Percentiles rank a stretch among this genome's conserved stretches.
phyloP scores from a whole-genome alignment of 148 eudicot species.

The Rhododendron williamsianum region DNA sequence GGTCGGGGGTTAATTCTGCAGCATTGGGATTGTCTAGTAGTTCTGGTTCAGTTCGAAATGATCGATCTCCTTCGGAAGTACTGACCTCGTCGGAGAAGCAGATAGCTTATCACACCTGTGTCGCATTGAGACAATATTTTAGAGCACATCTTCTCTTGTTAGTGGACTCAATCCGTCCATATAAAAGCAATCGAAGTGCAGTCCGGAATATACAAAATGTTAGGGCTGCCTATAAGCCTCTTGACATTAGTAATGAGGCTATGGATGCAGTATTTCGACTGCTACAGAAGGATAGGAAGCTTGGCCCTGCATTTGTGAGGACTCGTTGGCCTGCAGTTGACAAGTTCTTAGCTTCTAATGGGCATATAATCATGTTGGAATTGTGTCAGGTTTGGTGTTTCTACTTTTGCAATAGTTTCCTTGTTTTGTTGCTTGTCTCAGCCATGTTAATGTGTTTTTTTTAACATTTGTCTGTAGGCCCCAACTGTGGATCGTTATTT shows the following conservation, averaged over 20 bases:
- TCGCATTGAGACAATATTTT: constrained; percentile 87
- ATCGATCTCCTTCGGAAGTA: constrained; percentile 72
- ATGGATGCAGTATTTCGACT: constrained; percentile 78
- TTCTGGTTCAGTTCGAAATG: constrained; percentile 67
- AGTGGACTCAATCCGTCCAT: constrained; percentile 83
- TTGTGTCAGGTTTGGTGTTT: constrained; percentile 69
- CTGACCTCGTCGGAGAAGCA: constrained; percentile 90
- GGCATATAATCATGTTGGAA: constrained; percentile 94
- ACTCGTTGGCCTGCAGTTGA: constrained; percentile 92
- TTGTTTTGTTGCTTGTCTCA: background rate
- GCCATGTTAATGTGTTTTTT: constrained; percentile 9
- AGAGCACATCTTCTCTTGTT: constrained; percentile 84
- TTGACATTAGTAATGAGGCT: constrained; percentile 90
- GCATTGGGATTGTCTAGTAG: constrained; percentile 44
- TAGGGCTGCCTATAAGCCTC: constrained; percentile 86
- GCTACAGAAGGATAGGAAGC: constrained; percentile 91
- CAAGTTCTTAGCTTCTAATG: constrained; percentile 69
- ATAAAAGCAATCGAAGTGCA: constrained; percentile 62
- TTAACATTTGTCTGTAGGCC: constrained; percentile 37
- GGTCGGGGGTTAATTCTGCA: constrained; percentile 78
- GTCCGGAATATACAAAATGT: constrained; percentile 56
- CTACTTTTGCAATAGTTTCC: background rate
- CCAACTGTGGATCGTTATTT: constrained; percentile 91
- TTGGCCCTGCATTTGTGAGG: constrained; percentile 86
- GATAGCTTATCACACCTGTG: constrained; percentile 92